These are phyloP conservation scores for Tremellales sp. DNA, from an alignment of 1,284 basidiomycete genomes.

Conservation along the genomic window DNA sequence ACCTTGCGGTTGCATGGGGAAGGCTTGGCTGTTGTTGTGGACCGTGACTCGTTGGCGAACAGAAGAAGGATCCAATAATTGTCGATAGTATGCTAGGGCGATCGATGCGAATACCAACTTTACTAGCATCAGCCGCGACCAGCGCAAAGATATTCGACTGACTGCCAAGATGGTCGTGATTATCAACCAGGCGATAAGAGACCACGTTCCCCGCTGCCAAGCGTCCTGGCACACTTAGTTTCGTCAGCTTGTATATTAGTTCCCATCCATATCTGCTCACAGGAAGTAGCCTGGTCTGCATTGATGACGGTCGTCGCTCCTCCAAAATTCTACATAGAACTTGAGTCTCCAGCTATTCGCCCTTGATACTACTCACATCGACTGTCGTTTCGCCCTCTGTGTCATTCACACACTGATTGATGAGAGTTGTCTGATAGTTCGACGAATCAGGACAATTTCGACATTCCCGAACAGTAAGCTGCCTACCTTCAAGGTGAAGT, in stretches of 20 bases:
- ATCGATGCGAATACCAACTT: constrained; percentile 59
- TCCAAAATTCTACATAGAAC: constrained; percentile 10
- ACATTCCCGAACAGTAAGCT: not conserved
- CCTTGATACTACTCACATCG: constrained; percentile 15
- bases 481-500: constrained; percentile 62
- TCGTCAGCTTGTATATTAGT: not conserved
- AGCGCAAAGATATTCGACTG: constrained; percentile 24
- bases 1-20: constrained; percentile 21
- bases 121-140: constrained; percentile 38
- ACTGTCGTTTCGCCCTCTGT: constrained; percentile 43
- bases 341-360: not conserved
- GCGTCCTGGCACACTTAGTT: constrained; percentile 53
- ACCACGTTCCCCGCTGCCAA: constrained; percentile 61
- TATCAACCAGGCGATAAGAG: constrained; percentile 60
- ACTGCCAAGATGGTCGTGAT: constrained; percentile 50
- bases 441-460: not conserved
- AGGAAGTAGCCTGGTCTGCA: constrained; percentile 2
- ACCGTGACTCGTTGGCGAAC: constrained; percentile 42
- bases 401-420: constrained; percentile 53
- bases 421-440: constrained; percentile 51
- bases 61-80: constrained; percentile 61
- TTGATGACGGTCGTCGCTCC: constrained; percentile 9
- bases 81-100: constrained; percentile 65
- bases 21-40: constrained; percentile 31
- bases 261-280: constrained; percentile 1